These are phyloP conservation scores for Globisporangium okanoganense DNA, from an alignment of 352 stramenopile genomes.

Conservation along the genomic window DNA sequence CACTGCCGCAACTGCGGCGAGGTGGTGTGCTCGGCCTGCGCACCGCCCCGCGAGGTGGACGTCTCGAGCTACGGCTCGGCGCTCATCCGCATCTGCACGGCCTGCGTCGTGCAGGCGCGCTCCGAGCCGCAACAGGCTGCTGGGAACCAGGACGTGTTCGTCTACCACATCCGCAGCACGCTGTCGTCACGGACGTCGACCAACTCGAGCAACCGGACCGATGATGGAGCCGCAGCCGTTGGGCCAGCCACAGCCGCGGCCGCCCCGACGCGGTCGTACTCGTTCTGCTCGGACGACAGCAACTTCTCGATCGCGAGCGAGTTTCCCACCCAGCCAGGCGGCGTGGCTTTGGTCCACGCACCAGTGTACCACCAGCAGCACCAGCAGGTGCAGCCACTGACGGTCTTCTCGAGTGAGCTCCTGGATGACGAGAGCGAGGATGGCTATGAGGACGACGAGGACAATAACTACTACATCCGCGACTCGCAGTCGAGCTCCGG, in stretches of 20 bases:
- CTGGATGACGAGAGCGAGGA: not conserved
- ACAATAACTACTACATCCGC: conserved; percentile 15
- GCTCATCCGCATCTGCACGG: conserved; percentile 58
- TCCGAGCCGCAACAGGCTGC: conserved; percentile 1
- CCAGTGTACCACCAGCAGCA: conserved; percentile 6
- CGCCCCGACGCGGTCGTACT: conserved; percentile 11
- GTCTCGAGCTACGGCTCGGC: conserved; percentile 25
- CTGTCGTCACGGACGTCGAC: conserved; percentile 28
- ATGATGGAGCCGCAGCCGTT: not conserved
- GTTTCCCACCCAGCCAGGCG: conserved; percentile 18
- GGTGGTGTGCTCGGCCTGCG: conserved; percentile 66
- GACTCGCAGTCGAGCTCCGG: conserved; percentile 40
- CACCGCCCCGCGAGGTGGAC: conserved; percentile 51
- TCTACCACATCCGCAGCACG: conserved; percentile 36
- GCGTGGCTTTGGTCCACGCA: not conserved
- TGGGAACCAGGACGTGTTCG: conserved; percentile 30
- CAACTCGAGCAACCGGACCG: conserved; percentile 22
- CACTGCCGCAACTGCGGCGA: conserved; percentile 74
- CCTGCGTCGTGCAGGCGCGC: conserved; percentile 52
- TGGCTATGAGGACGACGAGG: not conserved
- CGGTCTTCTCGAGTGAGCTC: not conserved
- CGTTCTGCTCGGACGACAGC: conserved; percentile 40
- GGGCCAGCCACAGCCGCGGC: no score
- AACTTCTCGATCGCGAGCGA: conserved; percentile 56
- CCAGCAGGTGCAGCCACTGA: not conserved